These are phyloP conservation scores for Herpotrichia juniperi DNA, from an alignment of 2,329 filamentous ascomycete species.

Conservation along the genomic window DNA sequence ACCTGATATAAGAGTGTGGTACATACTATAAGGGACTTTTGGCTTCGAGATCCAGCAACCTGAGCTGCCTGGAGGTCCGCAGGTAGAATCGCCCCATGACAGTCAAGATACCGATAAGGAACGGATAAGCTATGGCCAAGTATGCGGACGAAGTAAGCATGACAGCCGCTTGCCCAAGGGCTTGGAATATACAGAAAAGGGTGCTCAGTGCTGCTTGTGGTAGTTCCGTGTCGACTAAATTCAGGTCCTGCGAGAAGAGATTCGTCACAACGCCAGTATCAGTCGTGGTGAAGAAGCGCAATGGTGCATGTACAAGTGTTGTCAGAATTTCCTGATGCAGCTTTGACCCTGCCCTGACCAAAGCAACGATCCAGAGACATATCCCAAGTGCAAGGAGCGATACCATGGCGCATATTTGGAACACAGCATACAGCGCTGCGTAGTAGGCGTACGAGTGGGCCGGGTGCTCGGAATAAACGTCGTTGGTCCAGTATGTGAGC, in stretches of 20 bases:
- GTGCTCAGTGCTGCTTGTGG: too few relatives aligned
- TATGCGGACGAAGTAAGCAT: slow-evolving; percentile 28
- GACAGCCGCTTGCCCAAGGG: too few relatives aligned
- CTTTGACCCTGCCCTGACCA: slow-evolving; percentile 1
- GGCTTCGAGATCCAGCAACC: slow-evolving; percentile 58
- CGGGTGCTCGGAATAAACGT: neutral
- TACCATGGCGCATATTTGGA: too few relatives aligned
- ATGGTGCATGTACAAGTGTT: slow-evolving; percentile 6
- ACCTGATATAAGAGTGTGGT: neutral
- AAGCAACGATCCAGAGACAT: too few relatives aligned
- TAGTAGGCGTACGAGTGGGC: too few relatives aligned
- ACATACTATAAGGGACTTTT: slow-evolving; percentile 51
- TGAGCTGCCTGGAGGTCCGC: slow-evolving; percentile 51
- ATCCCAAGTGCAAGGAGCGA: too few relatives aligned
- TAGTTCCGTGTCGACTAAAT: too few relatives aligned
- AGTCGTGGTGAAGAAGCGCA: slow-evolving; percentile 3
- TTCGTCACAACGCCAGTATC: slow-evolving; percentile 7
- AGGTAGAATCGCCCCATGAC: slow-evolving; percentile 51
- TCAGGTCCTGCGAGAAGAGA: neutral
- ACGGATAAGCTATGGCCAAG: slow-evolving; percentile 40
- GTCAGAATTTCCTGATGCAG: slow-evolving; percentile 3
- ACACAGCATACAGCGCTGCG: too few relatives aligned
- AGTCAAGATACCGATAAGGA: slow-evolving; percentile 41
- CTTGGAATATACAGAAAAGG: too few relatives aligned
- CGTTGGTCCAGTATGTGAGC: slow-evolving; percentile 1